Evolutionary conservation across 2,329 filamentous ascomycete genomes (phyloP).

Genomic region (Cladosporium sp.): DNA sequence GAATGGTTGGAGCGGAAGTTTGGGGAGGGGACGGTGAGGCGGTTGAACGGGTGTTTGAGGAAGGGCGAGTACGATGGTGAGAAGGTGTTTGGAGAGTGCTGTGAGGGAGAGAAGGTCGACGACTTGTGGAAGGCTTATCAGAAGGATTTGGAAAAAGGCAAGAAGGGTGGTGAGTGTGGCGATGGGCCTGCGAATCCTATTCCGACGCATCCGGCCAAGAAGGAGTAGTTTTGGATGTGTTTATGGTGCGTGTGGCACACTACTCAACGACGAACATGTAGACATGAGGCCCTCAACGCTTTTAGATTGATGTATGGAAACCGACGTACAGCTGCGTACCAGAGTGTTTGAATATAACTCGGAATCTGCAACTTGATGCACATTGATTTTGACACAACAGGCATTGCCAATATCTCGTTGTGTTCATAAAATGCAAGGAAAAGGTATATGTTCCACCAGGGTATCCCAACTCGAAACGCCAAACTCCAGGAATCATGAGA

Average conservation of each 20-base stretch:
- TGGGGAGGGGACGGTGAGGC: conserved; percentile 52
- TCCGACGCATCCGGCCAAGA: conserved; percentile 10
- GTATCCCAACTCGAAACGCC: conserved; percentile 1
- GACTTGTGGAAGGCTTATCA: conserved; percentile 76
- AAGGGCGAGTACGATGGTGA: conserved; percentile 64
- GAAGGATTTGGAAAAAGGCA: conserved; percentile 42
- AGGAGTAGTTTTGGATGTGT: background rate
- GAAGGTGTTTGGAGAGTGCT: conserved; percentile 32
- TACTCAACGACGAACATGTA: background rate
- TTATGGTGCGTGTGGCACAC: background rate
- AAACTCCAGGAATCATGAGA: background rate
- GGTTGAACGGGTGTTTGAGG: conserved; percentile 67
- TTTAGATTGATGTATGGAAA: background rate
- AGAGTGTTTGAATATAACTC: background rate
- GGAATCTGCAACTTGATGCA: background rate
- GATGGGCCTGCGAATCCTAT: conserved; percentile 13
- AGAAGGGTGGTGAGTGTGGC: background rate
- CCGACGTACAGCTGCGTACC: too few species aligned
- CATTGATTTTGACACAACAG: too few species aligned
- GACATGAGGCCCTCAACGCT: background rate
- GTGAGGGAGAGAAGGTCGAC: conserved; percentile 59
- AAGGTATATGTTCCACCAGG: background rate
- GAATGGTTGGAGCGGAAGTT: conserved; percentile 74
- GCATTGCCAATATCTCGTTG: background rate
- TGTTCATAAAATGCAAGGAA: background rate